Evolutionary conservation across 305 asterid genomes (phyloP), one percentile per base, ranked within the genome.

Genomic region (Fraxinus latifolia): DNA sequence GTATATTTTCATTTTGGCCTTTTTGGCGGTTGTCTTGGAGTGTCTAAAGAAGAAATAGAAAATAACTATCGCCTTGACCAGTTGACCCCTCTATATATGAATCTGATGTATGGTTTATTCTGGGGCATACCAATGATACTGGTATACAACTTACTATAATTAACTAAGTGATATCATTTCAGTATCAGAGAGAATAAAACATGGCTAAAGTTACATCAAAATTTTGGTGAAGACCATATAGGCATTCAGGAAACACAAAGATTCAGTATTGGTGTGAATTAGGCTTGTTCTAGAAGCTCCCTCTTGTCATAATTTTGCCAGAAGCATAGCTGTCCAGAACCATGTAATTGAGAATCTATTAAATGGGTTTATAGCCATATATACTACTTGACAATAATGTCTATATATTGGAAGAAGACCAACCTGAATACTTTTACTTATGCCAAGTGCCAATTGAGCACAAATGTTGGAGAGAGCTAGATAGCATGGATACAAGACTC

Each of bases 1-100:
- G 68, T 58, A 19, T 19, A 2, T 58, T 58, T 58, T 58, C 67
- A 55, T 55, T 55, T 55, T 55, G 67, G 67, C 27, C 68, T 17
- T 58, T 58, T 58, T 58, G 12, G 29, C 12, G 1, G 68, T 58
- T 17, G 68, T 68, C 19, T 27, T 29, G 39, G 37, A 68, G 39
- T 60, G 71, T 60, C 71, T 58, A 7, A 60, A 60, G 71, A 67
- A 65, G 74, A 67, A 67, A 67, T 67, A 29, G 74, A 27, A 67
- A 25, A 67, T 11, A 29, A 67, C 3, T 67, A 27, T 67, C 21
- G n/a, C 33, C 8, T 67, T 11, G 36, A 29, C 32, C 32, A 29
- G 32, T 29, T 29, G 32, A 3, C 37, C 74, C 8, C 74, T 67
- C 17, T 60, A 19, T 19, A 60, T 65, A 17, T 25, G 37, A 11